Evolutionary conservation across 345 rosid species (phyloP).

Genomic region (Heritiera littoralis): DNA sequence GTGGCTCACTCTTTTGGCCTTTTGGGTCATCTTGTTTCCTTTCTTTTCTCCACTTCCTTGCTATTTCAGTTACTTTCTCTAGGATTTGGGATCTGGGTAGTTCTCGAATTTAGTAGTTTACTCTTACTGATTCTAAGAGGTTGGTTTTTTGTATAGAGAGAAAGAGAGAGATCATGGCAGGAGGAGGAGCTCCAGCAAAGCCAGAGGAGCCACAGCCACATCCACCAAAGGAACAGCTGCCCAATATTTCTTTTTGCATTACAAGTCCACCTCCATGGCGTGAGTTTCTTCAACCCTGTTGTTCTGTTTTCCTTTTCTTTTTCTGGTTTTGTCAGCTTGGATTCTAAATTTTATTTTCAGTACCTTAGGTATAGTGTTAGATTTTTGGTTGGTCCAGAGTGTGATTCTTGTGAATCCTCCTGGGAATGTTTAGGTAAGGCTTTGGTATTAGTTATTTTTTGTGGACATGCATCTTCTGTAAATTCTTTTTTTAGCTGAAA

Average conservation of each 20-base stretch:
- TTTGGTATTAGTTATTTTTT: slow-evolving; percentile 26
- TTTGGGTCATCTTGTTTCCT: slow-evolving; percentile 19
- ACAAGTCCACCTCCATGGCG: slow-evolving; percentile 99
- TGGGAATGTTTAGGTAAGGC: slow-evolving; percentile 31
- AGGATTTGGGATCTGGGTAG: slow-evolving; percentile 37
- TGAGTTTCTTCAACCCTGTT: slow-evolving; percentile 35
- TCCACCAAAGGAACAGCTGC: slow-evolving; percentile 88
- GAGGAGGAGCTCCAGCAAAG: slow-evolving; percentile 53
- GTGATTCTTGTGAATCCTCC: slow-evolving; percentile 35
- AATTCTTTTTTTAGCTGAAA: slow-evolving; percentile 35
- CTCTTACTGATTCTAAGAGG: slow-evolving; percentile 17
- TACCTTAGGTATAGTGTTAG: slow-evolving; percentile 19
- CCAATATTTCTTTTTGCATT: slow-evolving; percentile 70
- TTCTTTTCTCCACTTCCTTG: slow-evolving; percentile 6
- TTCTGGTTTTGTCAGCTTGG: neutral
- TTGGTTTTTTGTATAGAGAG: slow-evolving; percentile 16
- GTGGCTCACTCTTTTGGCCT: slow-evolving; percentile 27
- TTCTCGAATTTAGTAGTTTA: slow-evolving; percentile 29
- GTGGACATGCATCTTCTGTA: slow-evolving; percentile 25
- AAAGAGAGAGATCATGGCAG: slow-evolving; percentile 45
- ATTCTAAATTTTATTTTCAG: slow-evolving; percentile 21
- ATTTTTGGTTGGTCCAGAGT: slow-evolving; percentile 23
- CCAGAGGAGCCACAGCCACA: slow-evolving; percentile 83
- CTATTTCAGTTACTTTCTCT: slow-evolving; percentile 16
- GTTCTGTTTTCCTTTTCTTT: neutral